A percentile compares a stretch with the other conserved stretches of the same genome.
These are phyloP conservation scores for Ophiostoma novo-ulmi DNA, from an alignment of 2,329 filamentous ascomycete species.

Conservation along the genomic window DNA sequence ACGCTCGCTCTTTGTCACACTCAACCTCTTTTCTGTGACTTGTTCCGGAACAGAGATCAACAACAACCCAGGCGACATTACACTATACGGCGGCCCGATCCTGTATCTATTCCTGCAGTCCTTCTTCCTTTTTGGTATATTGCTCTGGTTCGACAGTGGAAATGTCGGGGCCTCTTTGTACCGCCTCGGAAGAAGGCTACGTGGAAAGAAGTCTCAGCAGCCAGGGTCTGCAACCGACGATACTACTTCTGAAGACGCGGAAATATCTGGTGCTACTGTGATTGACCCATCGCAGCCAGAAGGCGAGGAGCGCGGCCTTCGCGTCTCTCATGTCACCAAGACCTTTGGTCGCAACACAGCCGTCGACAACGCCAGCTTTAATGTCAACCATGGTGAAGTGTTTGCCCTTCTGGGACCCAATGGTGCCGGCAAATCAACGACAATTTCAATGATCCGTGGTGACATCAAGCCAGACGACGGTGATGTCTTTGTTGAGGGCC, in stretches of 20 bases:
- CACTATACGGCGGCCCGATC: conserved; percentile 77
- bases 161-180: conserved; percentile 51
- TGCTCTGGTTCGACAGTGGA: conserved; percentile 78
- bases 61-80: conserved; percentile 63
- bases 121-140: conserved; percentile 61
- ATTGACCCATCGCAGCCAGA: conserved; percentile 35
- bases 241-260: conserved; percentile 50
- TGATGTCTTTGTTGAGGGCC: conserved; percentile 73
- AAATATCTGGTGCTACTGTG: conserved; percentile 59
- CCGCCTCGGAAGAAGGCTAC: conserved; percentile 17
- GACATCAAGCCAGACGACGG: conserved; percentile 74
- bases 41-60: conserved; percentile 63
- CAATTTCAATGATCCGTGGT: conserved; percentile 83
- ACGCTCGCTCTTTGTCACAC: conserved; percentile 66
- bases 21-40: conserved; percentile 79
- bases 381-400: conserved; percentile 71
- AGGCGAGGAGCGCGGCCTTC: conserved; percentile 57
- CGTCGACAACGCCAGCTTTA: conserved; percentile 85
- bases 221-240: background rate
- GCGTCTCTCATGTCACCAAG: conserved; percentile 77
- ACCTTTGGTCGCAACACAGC: conserved; percentile 69
- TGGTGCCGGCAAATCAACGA: conserved; percentile 86
- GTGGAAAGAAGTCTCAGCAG: background rate
- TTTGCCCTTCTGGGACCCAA: conserved; percentile 88
- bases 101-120: conserved; percentile 74